Base-by-base conservation (phyloP, 495 filamentous ascomycete species). In the Evansstolkia leycettana region DNA sequence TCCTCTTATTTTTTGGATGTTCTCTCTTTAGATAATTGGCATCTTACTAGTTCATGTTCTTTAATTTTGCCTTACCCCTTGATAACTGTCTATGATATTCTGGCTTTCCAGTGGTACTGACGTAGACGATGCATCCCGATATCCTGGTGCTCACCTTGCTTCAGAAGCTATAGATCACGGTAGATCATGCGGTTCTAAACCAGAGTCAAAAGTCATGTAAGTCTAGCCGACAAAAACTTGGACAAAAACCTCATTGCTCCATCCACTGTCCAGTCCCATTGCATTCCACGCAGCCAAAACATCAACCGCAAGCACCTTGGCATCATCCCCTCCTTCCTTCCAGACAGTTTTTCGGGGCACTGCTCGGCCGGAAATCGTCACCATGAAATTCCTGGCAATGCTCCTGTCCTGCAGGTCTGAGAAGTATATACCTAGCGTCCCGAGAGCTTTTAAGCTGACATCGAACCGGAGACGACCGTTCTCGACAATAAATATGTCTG, bases 201-300 rank as follows among this genome's bases (percentile, higher is more conserved):
- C n/a, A n/a, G n/a, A n/a, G n/a, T n/a, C n/a, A n/a, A n/a, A n/a
- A n/a, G n/a, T 13, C 7, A n/a, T 37, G 18, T 12, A 11, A 27
- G 8, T 32, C 32, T 34, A 64, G 5, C 46, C 41, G 1, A 70
- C 47, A 40, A 62, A 80, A 7, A 93, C 56, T 54, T 82, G 76
- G 13, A 94, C 65, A 26, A 70, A 64, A 19, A 85, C 73, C 51
- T 95, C 87, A 45, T 94, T 94, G 31, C 76, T 80, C 82, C 84
- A 94, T 12, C 83, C 78, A 26, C 73, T 65, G 40, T 76, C 50
- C 26, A 90, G 55, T 0, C 68, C 72, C 67, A 88, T 67, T 42
- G 78, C 72, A 17, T 72, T 75, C 85, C 86, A 96, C 2, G 90
- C 90, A 20, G 52, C 57, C 37, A 77, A 72, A 6, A 87, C 50